Evolutionary conservation across 106 monocot genomes (phyloP).

Genomic region (Apostasia shenzhenica): DNA sequence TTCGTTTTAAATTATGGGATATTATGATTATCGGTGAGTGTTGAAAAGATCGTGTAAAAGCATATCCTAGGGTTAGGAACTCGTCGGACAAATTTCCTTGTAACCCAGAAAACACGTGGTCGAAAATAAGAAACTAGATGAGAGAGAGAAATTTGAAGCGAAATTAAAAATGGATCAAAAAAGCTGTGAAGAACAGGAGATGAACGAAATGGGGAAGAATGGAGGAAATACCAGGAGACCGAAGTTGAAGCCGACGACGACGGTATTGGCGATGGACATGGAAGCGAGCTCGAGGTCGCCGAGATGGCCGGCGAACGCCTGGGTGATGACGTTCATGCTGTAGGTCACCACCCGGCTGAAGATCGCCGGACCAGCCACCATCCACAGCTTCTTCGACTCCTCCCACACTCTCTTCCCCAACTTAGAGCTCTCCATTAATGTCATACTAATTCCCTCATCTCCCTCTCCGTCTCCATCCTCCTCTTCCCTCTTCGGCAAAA

Average conservation of each 20-base stretch:
- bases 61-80: too few relatives aligned
- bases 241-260: conserved; percentile 19
- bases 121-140: too few relatives aligned
- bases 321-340: conserved; percentile 24
- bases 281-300: conserved; percentile 20
- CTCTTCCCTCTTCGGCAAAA: background rate
- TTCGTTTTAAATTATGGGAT: too few relatives aligned
- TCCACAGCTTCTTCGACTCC: conserved; percentile 18
- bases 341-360: conserved; percentile 18
- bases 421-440: background rate
- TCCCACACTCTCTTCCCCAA: conserved; percentile 6
- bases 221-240: conserved; percentile 12
- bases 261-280: conserved; percentile 22
- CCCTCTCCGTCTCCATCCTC: background rate
- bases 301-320: conserved; percentile 25
- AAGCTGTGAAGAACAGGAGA: too few relatives aligned
- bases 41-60: too few relatives aligned
- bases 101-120: too few relatives aligned
- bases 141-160: too few relatives aligned
- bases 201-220: background rate
- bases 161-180: too few relatives aligned
- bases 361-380: conserved; percentile 14
- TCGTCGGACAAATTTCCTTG: too few relatives aligned
- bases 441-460: background rate
- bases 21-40: too few relatives aligned